Conservation (phyloP, 1,139 yeast species). For the Scheffersomyces cryptocercus region DNA sequence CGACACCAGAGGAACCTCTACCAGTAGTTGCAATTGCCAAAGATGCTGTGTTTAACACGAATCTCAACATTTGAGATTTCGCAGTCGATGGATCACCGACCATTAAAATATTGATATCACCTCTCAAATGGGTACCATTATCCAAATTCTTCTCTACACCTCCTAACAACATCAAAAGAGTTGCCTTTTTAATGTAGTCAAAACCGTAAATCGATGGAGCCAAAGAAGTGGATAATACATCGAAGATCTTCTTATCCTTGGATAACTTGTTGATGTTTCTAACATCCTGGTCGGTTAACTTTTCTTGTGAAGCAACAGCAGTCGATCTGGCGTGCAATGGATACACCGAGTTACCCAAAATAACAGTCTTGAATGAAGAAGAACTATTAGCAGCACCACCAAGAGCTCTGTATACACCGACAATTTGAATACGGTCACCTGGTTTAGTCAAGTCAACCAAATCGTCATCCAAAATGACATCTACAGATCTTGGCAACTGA, state of each 20-base stretch:
- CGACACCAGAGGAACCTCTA: constrained; percentile 98
- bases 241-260: constrained; percentile 66
- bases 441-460: constrained; percentile 91
- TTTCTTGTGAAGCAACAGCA: constrained; percentile 77
- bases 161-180: constrained; percentile 85
- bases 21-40: constrained; percentile 98
- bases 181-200: constrained; percentile 88
- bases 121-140: constrained; percentile 96
- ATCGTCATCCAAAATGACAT: constrained; percentile 89
- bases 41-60: constrained; percentile 91
- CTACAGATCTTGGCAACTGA: constrained; percentile 91
- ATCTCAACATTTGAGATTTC: constrained; percentile 90
- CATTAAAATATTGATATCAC: constrained; percentile 93
- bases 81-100: constrained; percentile 99
- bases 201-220: constrained; percentile 98
- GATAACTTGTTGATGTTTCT: constrained; percentile 82
- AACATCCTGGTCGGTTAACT: constrained; percentile 78
- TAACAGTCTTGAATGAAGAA: constrained; percentile 75
- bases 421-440: constrained; percentile 93
- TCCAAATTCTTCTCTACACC: constrained; percentile 94
- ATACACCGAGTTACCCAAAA: constrained; percentile 86
- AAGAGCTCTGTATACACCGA: constrained; percentile 89
- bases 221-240: constrained; percentile 76
- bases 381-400: constrained; percentile 74
- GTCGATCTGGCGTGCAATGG: constrained; percentile 86